Percentiles rank a stretch among this genome's conserved stretches.
Evolutionary conservation across 225 moss, liverwort and hornwort genomes (phyloP).

Genomic region (Anthoceros angustus): DNA sequence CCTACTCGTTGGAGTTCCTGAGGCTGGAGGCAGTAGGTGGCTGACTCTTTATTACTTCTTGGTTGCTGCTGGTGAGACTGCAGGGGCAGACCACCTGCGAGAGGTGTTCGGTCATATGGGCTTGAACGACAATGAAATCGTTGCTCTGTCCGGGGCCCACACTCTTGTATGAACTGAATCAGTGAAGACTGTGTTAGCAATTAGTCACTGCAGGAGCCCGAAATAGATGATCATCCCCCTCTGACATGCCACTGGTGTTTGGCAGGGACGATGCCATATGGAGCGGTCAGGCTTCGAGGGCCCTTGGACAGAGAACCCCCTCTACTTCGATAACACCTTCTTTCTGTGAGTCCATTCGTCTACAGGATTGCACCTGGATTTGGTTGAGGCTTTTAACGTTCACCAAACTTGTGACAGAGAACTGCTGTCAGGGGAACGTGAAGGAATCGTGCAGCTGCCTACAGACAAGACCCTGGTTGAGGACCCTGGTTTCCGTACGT

Average conservation of each 20-base stretch:
- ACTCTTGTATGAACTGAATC: background rate
- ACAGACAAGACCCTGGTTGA: conserved; percentile 79
- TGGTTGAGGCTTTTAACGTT: background rate
- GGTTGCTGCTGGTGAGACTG: too few relatives aligned
- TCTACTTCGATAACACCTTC: background rate
- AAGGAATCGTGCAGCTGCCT: conserved; percentile 54
- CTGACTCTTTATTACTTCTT: too few relatives aligned
- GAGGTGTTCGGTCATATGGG: conserved; percentile 6
- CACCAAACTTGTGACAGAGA: conserved; percentile 20
- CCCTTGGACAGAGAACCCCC: background rate
- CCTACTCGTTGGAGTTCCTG: too few relatives aligned
- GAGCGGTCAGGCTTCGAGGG: background rate
- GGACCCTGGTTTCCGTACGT: conserved; percentile 56
- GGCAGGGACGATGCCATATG: background rate
- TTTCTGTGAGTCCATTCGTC: background rate
- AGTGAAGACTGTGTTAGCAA: background rate
- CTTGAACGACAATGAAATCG: background rate
- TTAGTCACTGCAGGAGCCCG: background rate
- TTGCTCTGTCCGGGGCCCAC: background rate
- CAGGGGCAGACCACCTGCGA: background rate
- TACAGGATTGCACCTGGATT: background rate
- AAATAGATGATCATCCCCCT: background rate
- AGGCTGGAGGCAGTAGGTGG: too few relatives aligned
- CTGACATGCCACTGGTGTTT: background rate
- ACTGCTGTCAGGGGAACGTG: conserved; percentile 56